Base-by-base conservation (phyloP, 1,139 yeast species). In the Sugiyamaella xylanicola region DNA sequence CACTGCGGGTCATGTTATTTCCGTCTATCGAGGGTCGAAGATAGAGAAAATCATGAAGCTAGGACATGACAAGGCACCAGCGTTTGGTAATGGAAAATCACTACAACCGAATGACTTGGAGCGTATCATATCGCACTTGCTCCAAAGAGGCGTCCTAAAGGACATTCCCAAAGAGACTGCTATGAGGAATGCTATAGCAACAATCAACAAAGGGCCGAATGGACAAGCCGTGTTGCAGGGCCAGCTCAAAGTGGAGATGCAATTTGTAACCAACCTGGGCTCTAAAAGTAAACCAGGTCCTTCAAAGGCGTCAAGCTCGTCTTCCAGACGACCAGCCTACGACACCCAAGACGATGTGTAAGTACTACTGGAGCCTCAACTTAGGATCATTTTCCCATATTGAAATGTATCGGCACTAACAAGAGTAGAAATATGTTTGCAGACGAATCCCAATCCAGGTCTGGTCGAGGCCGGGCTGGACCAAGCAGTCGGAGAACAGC, bases 171-270 rank as follows among this genome's bases (percentile, higher is more conserved):
- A 85, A 4, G 81, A 84, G 79, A 87, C 83, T 62, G 80, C 78
- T 17, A 81, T 84, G n/a, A 95, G 96, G 0, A 91, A 87, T 74
- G 89, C 96, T 0, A 77, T 86, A 4, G 86, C 88, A 56, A 92
- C 91, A 65, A 81, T 90, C 3, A 77, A 77, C 61, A 64, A 78
- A 1, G 95, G 95, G 0, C 75, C 77, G 1, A 73, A 77, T 21
- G 84, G 89, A 0, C 63, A 70, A 11, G 69, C 67, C 2, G 76
- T 89, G 4, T 65, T 83, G 54, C 63, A 68, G 16, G 82, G 82
- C 0, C 66, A 68, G 4, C 74, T 77, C 59, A 72, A 71, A 49
- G 78, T 88, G 13, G 71, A 68, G 1, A 78, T 83, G 78, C 70
- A 76, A 20, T 80, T 82, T 63, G 66, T 51, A 27, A 45, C 19